phyloP scores from a whole-genome alignment of 2,329 filamentous ascomycete species.

The Knufia fluminis region DNA sequence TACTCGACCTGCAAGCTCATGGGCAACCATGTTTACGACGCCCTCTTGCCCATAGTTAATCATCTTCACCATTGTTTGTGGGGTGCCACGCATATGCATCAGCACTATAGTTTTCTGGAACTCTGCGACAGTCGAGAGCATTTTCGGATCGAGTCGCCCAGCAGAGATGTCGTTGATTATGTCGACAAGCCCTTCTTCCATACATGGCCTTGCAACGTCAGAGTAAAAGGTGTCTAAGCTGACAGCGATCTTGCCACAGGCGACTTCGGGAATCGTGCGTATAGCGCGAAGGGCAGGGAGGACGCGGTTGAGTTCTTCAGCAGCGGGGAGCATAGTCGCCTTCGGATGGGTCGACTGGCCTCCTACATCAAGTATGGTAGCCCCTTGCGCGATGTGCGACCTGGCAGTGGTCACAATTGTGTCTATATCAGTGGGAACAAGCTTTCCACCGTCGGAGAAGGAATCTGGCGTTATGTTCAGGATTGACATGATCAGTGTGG shows the following conservation, averaged over 20 bases:
- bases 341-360: constrained; percentile 86
- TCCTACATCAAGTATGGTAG: constrained; percentile 81
- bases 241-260: constrained; percentile 57
- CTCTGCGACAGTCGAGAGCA: constrained; percentile 71
- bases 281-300: constrained; percentile 70
- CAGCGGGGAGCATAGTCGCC: constrained; percentile 55
- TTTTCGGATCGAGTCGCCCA: constrained; percentile 65
- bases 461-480: constrained; percentile 93
- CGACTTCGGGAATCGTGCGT: constrained; percentile 48
- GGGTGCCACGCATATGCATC: constrained; percentile 91
- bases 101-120: constrained; percentile 71
- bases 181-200: constrained; percentile 65
- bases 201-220: constrained; percentile 65
- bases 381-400: constrained; percentile 57
- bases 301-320: constrained; percentile 69
- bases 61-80: constrained; percentile 66
- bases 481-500: constrained; percentile 82
- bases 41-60: constrained; percentile 57
- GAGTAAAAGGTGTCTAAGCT: constrained; percentile 92
- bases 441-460: constrained; percentile 79
- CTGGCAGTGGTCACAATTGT: constrained; percentile 50
- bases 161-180: constrained; percentile 93
- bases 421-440: constrained; percentile 41
- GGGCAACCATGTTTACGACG: constrained; percentile 54
- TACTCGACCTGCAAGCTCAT: constrained; percentile 62